These are phyloP conservation scores for Metschnikowia koreensis DNA, from an alignment of 805 yeast species.

Conservation along the genomic window DNA sequence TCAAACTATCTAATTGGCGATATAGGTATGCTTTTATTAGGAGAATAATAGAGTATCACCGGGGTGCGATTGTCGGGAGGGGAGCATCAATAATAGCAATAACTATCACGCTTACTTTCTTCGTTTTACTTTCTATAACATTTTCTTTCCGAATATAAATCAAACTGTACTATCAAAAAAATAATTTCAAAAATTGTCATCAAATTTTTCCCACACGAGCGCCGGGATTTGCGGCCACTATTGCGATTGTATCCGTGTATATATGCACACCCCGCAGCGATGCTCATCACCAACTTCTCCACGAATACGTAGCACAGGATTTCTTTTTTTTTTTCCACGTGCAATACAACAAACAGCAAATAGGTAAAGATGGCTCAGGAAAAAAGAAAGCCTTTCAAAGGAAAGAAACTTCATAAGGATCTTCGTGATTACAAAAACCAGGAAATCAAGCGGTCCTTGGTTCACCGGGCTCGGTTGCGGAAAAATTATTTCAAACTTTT, in stretches of 20 bases:
- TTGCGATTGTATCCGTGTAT: neutral
- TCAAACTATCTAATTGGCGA: too few relatives aligned
- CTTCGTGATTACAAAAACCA: constrained; percentile 42
- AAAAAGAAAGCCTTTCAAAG: constrained; percentile 24
- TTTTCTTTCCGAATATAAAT: too few relatives aligned
- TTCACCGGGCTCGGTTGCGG: constrained; percentile 77
- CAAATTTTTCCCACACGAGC: neutral
- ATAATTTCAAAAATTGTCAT: neutral
- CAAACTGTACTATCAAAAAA: too few relatives aligned
- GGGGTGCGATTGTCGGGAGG: too few relatives aligned
- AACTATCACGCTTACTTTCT: too few relatives aligned
- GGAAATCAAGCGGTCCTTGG: constrained; percentile 75
- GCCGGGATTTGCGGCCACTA: neutral
- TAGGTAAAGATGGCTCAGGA: constrained; percentile 9
- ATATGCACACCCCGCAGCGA: neutral
- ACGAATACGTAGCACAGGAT: too few relatives aligned
- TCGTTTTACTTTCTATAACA: too few relatives aligned
- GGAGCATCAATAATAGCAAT: too few relatives aligned
- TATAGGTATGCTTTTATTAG: too few relatives aligned
- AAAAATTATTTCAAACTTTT: constrained; percentile 77
- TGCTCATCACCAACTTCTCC: constrained; percentile 4
- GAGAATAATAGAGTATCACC: too few relatives aligned
- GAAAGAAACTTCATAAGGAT: constrained; percentile 31
- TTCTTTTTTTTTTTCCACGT: neutral
- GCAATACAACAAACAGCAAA: neutral